Conservation (phyloP, 108 stramenopile species). For the Conticribra guillardii region DNA sequence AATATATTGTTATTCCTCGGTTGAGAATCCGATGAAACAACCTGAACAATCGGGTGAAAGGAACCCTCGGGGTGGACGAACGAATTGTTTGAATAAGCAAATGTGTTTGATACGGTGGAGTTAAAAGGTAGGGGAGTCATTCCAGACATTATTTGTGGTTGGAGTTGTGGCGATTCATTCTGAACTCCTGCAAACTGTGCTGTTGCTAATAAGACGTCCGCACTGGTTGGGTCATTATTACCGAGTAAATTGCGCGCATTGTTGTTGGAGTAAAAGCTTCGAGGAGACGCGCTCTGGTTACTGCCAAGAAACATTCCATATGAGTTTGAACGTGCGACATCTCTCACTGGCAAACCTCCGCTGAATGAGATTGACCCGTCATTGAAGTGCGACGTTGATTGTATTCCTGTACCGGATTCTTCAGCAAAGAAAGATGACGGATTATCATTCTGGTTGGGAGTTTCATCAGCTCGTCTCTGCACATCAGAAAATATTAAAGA, state of each 20-base stretch:
- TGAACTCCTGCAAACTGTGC: neutral
- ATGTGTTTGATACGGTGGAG: neutral
- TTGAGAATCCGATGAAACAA: conserved; percentile 34
- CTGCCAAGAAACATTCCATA: neutral
- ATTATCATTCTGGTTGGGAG: neutral
- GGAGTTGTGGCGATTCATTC: conserved; percentile 5
- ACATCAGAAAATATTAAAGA: neutral
- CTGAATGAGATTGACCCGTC: neutral
- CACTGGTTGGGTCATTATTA: neutral
- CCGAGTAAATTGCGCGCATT: neutral
- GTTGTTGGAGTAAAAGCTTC: neutral
- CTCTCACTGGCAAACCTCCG: neutral
- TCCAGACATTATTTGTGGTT: conserved; percentile 9
- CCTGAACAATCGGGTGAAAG: conserved; percentile 28
- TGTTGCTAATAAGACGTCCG: neutral
- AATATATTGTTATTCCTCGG: conserved; percentile 1
- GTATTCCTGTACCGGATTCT: neutral
- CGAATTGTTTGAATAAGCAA: conserved; percentile 9
- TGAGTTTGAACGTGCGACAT: neutral
- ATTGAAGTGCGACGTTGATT: neutral
- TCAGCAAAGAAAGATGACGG: neutral
- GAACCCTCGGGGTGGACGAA: conserved; percentile 17
- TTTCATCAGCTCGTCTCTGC: neutral
- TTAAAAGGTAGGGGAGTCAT: conserved; percentile 38
- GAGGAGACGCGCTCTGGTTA: neutral